A percentile compares a stretch with the other conserved stretches of the same genome.
Conservation (phyloP, 371 early-diverging fungal genomes). For the Thermomucor indicae-seudaticae region DNA sequence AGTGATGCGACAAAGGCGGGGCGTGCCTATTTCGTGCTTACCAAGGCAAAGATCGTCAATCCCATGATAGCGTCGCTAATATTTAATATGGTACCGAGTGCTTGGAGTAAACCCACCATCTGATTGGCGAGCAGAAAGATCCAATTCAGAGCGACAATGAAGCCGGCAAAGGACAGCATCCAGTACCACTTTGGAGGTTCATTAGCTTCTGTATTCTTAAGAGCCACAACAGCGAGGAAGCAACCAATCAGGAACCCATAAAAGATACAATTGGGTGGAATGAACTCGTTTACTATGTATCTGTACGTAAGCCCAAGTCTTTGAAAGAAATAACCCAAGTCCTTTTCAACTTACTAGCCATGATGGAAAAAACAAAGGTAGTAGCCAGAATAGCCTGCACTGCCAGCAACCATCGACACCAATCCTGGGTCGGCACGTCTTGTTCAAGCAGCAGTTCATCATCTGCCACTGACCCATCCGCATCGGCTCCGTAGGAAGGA, state of each 20-base stretch:
- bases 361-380: constrained; percentile 33
- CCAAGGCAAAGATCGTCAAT: constrained; percentile 79
- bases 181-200: constrained; percentile 37
- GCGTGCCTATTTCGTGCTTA: constrained; percentile 10
- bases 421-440: constrained; percentile 11
- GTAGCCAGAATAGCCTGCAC: constrained; percentile 34
- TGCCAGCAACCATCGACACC: constrained; percentile 43
- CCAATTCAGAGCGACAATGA: constrained; percentile 71
- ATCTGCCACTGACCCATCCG: constrained; percentile 1
- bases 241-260: constrained; percentile 20
- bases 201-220: constrained; percentile 15
- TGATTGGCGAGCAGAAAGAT: constrained; percentile 77
- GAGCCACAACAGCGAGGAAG: constrained; percentile 11
- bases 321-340: neutral
- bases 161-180: constrained; percentile 64
- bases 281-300: constrained; percentile 12
- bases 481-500: constrained; percentile 1
- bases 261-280: neutral
- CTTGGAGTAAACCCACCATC: constrained; percentile 74
- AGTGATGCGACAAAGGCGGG: neutral
- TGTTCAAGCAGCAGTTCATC: constrained; percentile 11
- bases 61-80: constrained; percentile 82
- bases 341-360: constrained; percentile 27
- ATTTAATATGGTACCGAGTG: constrained; percentile 68
- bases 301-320: neutral